phyloP scores from a whole-genome alignment of 192 early-diverging fungal genomes.

The Allomyces arbusculus region DNA sequence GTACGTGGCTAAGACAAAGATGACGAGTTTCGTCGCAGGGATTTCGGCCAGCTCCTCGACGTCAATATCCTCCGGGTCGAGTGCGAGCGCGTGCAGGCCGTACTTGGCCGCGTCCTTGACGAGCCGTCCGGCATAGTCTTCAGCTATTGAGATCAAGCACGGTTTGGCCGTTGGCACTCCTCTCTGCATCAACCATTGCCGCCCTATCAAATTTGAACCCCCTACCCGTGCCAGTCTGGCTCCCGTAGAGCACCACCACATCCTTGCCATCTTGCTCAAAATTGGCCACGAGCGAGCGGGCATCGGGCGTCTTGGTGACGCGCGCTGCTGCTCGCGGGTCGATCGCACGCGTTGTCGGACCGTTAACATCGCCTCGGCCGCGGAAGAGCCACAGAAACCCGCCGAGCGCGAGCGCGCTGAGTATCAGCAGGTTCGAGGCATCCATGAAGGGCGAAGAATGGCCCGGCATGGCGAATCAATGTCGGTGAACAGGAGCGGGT shows the following conservation, averaged over 20 bases:
- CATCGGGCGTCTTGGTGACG: background rate
- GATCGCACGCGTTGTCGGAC: too few species aligned
- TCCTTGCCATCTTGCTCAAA: constrained; percentile 28
- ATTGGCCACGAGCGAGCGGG: background rate
- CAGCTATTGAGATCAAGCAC: constrained; percentile 26
- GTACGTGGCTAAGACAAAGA: constrained; percentile 91
- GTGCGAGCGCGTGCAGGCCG: constrained; percentile 50
- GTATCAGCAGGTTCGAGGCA: too few species aligned
- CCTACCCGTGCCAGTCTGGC: constrained; percentile 75
- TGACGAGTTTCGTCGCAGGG: constrained; percentile 35
- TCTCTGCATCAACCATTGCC: background rate
- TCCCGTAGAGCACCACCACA: constrained; percentile 83
- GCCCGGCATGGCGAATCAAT: too few species aligned
- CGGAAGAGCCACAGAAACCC: too few species aligned
- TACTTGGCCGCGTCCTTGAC: constrained; percentile 63
- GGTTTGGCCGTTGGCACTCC: too few species aligned
- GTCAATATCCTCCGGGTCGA: constrained; percentile 84
- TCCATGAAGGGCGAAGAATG: too few species aligned
- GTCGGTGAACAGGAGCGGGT: too few species aligned
- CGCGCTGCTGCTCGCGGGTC: too few species aligned
- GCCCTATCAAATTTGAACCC: background rate
- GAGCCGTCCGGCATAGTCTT: constrained; percentile 84
- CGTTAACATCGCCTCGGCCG: too few species aligned
- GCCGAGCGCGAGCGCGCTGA: too few species aligned
- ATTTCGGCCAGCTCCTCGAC: constrained; percentile 56